Base-by-base conservation (phyloP, 495 filamentous ascomycete genomes). In the Aspergillus coremiiformis region DNA sequence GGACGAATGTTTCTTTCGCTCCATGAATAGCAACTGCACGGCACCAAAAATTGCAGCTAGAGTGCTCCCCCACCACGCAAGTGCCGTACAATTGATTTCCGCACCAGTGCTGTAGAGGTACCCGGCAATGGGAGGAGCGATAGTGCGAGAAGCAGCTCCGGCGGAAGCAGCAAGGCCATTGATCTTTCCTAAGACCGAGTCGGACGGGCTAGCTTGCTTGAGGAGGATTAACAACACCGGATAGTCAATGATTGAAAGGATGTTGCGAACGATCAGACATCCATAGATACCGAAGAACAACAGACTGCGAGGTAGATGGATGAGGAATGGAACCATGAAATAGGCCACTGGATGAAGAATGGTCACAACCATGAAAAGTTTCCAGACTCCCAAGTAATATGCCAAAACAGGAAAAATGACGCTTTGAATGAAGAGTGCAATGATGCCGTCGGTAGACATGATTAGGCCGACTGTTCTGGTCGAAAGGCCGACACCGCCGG, bases 121-220 rank as follows among this genome's bases (percentile, higher is more conserved):
- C 0, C 88, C 88, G 1, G 87, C 84, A 21, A 93, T 67, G 0
- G 88, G 88, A 45, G 86, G 85, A 0, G 88, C 84, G 22, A 90
- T 64, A 51, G 86, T 91, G 30, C 88, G 82, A 58, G 84, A 85
- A 8, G 83, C 85, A 0, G 86, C 88, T 4, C 86, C 86, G 4
- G 84, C 86, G 30, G 84, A 88, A 3, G 88, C 88, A 30, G 87
- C 86, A 6, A 91, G 75, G 1, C 88, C 88, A 56, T 93, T 93
- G 49, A 93, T 84, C 60, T 81, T 87, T 12, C 88, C 88, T 39
- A 93, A 73, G 17, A 82, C 75, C 0, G 74, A 78, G 8, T 75
- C 69, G 14, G 80, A 81, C 3, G 87, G 85, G 17, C 84, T 85
- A 0, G 88, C 84, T 72, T 91, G 87, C 64, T 92, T 93, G 70